Base-by-base conservation (phyloP, 148 eudicot genomes). In the Pharnaceum exiguum region DNA sequence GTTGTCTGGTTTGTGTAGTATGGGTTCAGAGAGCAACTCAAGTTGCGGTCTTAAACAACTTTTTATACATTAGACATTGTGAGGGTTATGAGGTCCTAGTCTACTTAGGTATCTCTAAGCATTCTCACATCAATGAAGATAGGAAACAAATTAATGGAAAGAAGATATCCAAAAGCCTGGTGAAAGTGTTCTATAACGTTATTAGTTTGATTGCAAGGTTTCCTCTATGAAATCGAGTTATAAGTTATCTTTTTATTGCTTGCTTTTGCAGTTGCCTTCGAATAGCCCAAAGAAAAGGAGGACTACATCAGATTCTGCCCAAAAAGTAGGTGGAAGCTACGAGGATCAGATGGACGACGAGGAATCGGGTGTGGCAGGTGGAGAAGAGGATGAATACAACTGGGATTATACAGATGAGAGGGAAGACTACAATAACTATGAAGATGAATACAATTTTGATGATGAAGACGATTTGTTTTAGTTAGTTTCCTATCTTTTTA, bases 351-450 rank as follows among this genome's bases (percentile, higher is more conserved):
- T 23, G 31, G 31, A 37, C 23, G 62, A 55, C 40, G 37, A 33
- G 10, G 55, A 33, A 24, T 12, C 3, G 8, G 55, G 13, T 31
- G 51, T 24, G 31, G 35, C 31, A 11, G 33, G 19, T 47, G 63
- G 47, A 47, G n/a, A n/a, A 24, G 51, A 56, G 15, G 68, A 60
- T n/a, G 46, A 55, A 12, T 36, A 47, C 38, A 13, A 56, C 24
- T 50, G 68, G 74, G 58, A 70, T 25, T 55, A 62, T 31, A 12
- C 62, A 39, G 25, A 55, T 40, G n/a, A n/a, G n/a, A n/a, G n/a
- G n/a, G n/a, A n/a, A n/a, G n/a, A n/a, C n/a, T 62, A 55, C 42
- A 32, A 57, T 42, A 51, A 56, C 26, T 63, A 62, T 40, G 68
- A 69, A 19, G 73, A 70, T 12, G 74, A 70, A 26, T 45, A 45